Conservation (phyloP, 495 filamentous ascomycete species). For the Xylaria flabelliformis region DNA sequence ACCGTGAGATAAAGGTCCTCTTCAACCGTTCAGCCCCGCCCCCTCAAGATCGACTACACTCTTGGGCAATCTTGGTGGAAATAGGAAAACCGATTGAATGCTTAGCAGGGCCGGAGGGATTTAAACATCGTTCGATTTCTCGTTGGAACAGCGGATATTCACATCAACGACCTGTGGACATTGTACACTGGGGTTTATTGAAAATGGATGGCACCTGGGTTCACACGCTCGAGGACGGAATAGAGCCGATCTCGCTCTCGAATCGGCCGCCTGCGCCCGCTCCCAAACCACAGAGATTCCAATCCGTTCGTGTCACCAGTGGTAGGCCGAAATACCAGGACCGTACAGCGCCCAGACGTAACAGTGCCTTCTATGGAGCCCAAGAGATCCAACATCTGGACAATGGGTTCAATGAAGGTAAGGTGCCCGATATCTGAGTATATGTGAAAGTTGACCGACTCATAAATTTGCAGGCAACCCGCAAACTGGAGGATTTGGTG, state of each 20-base stretch:
- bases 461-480: not conserved
- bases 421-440: not conserved
- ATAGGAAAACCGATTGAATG: not conserved
- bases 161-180: not conserved
- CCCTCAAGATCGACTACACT: not conserved
- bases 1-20: not conserved
- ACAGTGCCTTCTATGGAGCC: conserved; percentile 17
- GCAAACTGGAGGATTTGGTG: conserved; percentile 11
- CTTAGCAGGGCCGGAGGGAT: not conserved
- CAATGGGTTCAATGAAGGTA: conserved; percentile 9
- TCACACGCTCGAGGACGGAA: conserved; percentile 22
- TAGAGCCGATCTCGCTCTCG: conserved; percentile 19
- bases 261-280: conserved; percentile 16
- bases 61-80: not conserved
- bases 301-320: conserved; percentile 24
- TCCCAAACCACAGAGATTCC: conserved; percentile 28
- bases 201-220: conserved; percentile 27
- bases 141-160: not conserved
- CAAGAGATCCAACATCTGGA: conserved; percentile 9
- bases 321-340: conserved; percentile 20
- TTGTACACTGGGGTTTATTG: not conserved
- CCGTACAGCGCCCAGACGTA: not conserved
- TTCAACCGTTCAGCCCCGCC: not conserved
- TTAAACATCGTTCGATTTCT: not conserved
- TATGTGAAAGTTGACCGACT: not conserved